Base-by-base conservation (phyloP, 495 filamentous ascomycete species). In the Penicillium subrubescens region DNA sequence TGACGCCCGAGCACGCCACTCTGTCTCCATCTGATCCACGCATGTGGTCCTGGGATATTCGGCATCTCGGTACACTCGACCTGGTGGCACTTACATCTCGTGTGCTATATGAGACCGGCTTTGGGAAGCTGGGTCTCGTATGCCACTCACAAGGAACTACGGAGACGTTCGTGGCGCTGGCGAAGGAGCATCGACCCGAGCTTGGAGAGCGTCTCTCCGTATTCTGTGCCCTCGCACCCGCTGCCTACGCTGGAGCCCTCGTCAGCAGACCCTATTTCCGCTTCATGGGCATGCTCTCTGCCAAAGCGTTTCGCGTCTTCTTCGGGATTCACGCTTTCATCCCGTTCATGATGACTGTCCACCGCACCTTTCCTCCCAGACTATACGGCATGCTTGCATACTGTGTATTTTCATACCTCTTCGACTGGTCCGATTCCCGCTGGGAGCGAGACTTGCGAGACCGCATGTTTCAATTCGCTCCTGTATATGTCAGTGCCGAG, bases 41-140 rank as follows among this genome's bases (percentile, higher is more conserved):
- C 21, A 97, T 98, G 93, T 98, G 94, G 94, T 86, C 89, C 12
- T 98, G 94, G 94, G 97, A 96, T 69, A 96, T 97, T 60, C 86
- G 91, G 0, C 92, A 97, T 76, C 94, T 97, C 88, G 95, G 94
- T 15, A 88, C 92, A 0, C 86, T 96, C 63, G 94, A 98, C 73
- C 84, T 98, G n/a, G 83, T 95, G 1, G 93, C 93, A 1, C 83
- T 97, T n/a, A 83, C 93, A 15, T 90, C 90, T 11, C 90, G 92
- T 19, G 92, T 97, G 7, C 81, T 97, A 0, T 84, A 81, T 59
- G 90, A 95, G 72, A 97, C 94, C 0, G 88, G 88, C 2, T 97
- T 97, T 73, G 81, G 85, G 34, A 96, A 94, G 67, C 75, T 96
- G 2, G 95, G 90, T 6, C 85, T 97, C 2, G 84, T 97, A 21